phyloP scores from a whole-genome alignment of 352 stramenopile genomes.

The Phytopythium litorale region DNA sequence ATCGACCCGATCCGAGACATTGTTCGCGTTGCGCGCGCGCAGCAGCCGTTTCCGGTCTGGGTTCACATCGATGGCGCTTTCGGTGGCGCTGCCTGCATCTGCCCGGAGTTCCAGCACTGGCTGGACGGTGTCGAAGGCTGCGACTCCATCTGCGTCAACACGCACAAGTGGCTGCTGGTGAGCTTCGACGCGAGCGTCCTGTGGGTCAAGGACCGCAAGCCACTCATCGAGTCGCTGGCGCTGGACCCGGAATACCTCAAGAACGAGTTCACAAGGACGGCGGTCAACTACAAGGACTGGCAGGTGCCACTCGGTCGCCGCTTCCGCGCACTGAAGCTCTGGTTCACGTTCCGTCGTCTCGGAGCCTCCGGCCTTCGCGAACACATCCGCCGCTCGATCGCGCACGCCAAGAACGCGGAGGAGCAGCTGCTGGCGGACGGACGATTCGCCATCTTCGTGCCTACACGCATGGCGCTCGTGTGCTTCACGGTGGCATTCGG shows the following conservation, averaged over 20 bases:
- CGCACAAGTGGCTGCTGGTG: constrained; percentile 74
- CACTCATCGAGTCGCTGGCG: constrained; percentile 49
- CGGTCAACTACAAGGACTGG: constrained; percentile 72
- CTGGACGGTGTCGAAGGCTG: constrained; percentile 50
- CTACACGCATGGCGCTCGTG: constrained; percentile 50
- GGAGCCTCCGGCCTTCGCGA: constrained; percentile 46
- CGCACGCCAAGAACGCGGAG: constrained; percentile 40
- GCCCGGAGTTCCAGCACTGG: constrained; percentile 48
- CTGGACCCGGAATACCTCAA: constrained; percentile 68
- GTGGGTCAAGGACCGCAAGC: constrained; percentile 57
- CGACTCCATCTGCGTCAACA: constrained; percentile 71
- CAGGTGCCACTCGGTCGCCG: constrained; percentile 63
- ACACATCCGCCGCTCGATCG: constrained; percentile 50
- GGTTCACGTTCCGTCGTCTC: constrained; percentile 65
- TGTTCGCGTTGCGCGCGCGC: constrained; percentile 27
- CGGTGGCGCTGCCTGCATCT: constrained; percentile 44
- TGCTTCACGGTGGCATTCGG: constrained; percentile 55
- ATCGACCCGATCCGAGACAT: constrained; percentile 49
- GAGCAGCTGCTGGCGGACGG: constrained; percentile 31
- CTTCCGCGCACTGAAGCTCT: constrained; percentile 73
- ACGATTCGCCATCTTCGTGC: constrained; percentile 50
- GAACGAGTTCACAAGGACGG: constrained; percentile 56
- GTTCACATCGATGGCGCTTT: constrained; percentile 49
- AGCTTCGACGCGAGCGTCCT: constrained; percentile 63
- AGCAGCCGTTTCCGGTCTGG: constrained; percentile 30